Evolutionary conservation across 192 early-diverging fungal genomes (phyloP).

Genomic region (Linderina pennispora): DNA sequence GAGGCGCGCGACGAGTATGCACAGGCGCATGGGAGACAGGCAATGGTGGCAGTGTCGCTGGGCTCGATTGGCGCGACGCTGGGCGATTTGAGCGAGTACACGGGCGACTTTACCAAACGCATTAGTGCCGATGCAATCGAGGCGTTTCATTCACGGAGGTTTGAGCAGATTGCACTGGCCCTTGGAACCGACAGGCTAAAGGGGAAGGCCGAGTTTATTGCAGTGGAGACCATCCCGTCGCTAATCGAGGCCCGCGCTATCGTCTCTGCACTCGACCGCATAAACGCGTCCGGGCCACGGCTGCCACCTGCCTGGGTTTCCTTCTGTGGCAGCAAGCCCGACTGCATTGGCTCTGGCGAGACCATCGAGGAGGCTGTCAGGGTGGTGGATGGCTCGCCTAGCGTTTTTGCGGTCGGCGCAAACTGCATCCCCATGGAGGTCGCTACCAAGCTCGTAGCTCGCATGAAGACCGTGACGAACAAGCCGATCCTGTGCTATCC

Average conservation of each 20-base stretch:
- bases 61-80: slow-evolving; percentile 64
- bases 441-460: slow-evolving; percentile 1
- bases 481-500: slow-evolving; percentile 52
- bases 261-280: slow-evolving; percentile 22
- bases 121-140: slow-evolving; percentile 31
- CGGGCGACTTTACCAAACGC: slow-evolving; percentile 49
- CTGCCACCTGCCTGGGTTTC: slow-evolving; percentile 53
- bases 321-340: slow-evolving; percentile 45
- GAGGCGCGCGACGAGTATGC: slow-evolving; percentile 43
- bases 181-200: slow-evolving; percentile 7
- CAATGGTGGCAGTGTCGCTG: slow-evolving; percentile 54
- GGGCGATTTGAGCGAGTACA: slow-evolving; percentile 59
- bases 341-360: slow-evolving; percentile 47
- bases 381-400: slow-evolving; percentile 9
- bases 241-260: slow-evolving; percentile 51
- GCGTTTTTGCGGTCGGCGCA: slow-evolving; percentile 52
- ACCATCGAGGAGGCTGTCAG: slow-evolving; percentile 36
- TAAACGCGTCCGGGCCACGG: slow-evolving; percentile 1
- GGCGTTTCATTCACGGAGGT: slow-evolving; percentile 49
- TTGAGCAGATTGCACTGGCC: slow-evolving; percentile 29
- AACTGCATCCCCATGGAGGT: slow-evolving; percentile 51
- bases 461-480: background rate
- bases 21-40: slow-evolving; percentile 4
- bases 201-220: slow-evolving; percentile 50
- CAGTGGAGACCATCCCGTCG: slow-evolving; percentile 67